Evolutionary conservation across 495 filamentous ascomycete genomes (phyloP), one percentile per base, ranked within the genome.

Genomic region (Xylaria telfairii): DNA sequence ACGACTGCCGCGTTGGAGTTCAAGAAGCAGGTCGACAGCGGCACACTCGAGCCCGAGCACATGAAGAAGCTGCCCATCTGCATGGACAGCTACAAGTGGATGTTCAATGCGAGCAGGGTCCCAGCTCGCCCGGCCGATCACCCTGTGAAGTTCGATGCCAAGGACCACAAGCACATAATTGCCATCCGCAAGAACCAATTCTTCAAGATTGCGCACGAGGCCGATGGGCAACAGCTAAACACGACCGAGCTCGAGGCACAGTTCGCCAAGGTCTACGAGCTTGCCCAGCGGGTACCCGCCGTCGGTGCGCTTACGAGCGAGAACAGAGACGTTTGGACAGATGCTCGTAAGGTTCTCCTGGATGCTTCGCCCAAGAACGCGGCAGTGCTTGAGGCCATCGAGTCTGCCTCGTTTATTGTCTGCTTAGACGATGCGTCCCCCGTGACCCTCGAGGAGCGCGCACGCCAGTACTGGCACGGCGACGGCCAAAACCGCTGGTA

Each of bases 51-150:
- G 84, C 96, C 96, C 13, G 96, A 99, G 83, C 98, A 97, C 84
- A 96, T 98, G 93, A 94, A 94, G 82, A 91, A 92, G 82, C 88
- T 92, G 69, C 96, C 96, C 65, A 93, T 98, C 78, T 95, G 93
- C 81, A 98, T 98, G 96, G 92, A 92, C 87, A 92, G 91, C 69
- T 98, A 98, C 86, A 86, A 97, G 84, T 99, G 91, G 90, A 98
- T 99, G 96, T 99, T 99, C 88, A 98, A 99, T 81, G 86, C 87
- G 80, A 93, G 90, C 83, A 91, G 96, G 69, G 89, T 98, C 41
- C 92, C 96, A n/a, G 90, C 89, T 64, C 91, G 91, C 74, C 89
- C 91, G 4, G 89, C 88, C 9, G 96, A 99, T 74, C 89, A 91
- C 79, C 93, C 93, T 2, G 86, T 92, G 80, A 97, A 97, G 82